Evolutionary conservation across 1,284 basidiomycete species (phyloP), one percentile per base, ranked within the genome.

Genomic region (Cystobasidium sp.): DNA sequence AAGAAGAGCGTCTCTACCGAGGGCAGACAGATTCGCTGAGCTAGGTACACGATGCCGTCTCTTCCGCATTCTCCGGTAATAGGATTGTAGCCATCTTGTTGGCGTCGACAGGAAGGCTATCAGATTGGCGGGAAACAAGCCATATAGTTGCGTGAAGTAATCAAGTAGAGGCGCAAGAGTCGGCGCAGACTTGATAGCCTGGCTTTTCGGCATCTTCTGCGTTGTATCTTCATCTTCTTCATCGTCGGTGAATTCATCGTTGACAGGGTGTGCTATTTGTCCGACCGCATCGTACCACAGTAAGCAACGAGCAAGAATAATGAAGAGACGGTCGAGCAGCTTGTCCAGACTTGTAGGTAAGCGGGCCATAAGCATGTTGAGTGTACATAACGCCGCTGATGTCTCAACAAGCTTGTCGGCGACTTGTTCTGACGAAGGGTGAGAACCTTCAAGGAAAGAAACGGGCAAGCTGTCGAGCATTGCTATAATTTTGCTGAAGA

Each of bases 291-390:
- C 53, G 46, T 73, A 66, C 70, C 70, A 73, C 16, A 73, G 62
- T 20, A 73, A 20, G 24, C 46, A 53, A 16, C 63, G 70, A 10
- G 62, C 31, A 6, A 73, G 43, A 18, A 59, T 51, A 41, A 73
- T 52, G 20, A 73, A 73, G 44, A 73, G 55, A 16, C 51, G 44
- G 44, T 73, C 70, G n/a, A 73, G 70, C 31, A 64, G 63, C 52
- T 47, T 58, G 31, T 73, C 70, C 46, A 73, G n/a, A n/a, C 37
- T 59, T 31, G 62, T 73, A 1, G 70, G 63, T 2, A 73, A 18
- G 43, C 63, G 70, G 12, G 70, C 52, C 43, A 73, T 41, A 14
- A 73, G 62, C 70, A 73, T 73, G 55, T 52, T 73, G 39, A 73
- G 70, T 1, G 49, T 51, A 22, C 59, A 64, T 10, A 73, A 22